Base-by-base conservation (phyloP, 257 asterid species). In the Ophiorrhiza pumila region DNA sequence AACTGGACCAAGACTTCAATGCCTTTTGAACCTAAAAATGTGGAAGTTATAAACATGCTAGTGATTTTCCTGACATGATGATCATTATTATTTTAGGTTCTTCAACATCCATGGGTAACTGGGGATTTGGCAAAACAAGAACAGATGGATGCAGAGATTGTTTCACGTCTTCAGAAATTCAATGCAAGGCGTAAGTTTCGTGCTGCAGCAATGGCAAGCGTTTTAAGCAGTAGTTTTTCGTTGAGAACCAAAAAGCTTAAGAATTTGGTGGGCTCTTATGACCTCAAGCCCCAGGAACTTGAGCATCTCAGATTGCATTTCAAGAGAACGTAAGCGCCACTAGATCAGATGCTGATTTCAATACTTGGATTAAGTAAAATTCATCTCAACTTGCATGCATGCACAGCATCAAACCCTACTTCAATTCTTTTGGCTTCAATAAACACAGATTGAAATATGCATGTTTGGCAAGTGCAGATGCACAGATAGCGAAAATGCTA, bases 121-220 rank as follows among this genome's bases (percentile, higher is more conserved):
- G 97, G 97, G 57, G 85, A 85, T 68, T 78, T 87, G 49, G 97
- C 97, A 32, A 91, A 89, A 79, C 80, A 88, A 69, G 96, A 89
- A 18, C 87, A 88, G 80, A 83, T 89, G 95, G 97, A 91, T 49
- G 91, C 95, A 0, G 97, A 89, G 76, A 79, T 91, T 3, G 96
- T 91, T 31, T 82, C 91, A 0, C 83, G 97, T 22, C 71, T 91
- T 64, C 90, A 86, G 49, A 87, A 88, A 35, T 89, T 91, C 76
- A 91, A 89, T 4, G 97, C 97, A 2, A 84, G 90, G 79, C 91
- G 97, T 52, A 91, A 91, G 78, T 89, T 91, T 59, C 93, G 97
- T 1, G 97, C 91, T 23, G 97, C 96, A 41, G 97, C 93, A 47
- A 85, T 91, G 90, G 97, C 97, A 9, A 91, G 96, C 62, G 85